Percentiles rank a stretch among this genome's conserved stretches.
phyloP scores from a whole-genome alignment of 495 filamentous ascomycete species.

The Aeminium ludgeri region DNA sequence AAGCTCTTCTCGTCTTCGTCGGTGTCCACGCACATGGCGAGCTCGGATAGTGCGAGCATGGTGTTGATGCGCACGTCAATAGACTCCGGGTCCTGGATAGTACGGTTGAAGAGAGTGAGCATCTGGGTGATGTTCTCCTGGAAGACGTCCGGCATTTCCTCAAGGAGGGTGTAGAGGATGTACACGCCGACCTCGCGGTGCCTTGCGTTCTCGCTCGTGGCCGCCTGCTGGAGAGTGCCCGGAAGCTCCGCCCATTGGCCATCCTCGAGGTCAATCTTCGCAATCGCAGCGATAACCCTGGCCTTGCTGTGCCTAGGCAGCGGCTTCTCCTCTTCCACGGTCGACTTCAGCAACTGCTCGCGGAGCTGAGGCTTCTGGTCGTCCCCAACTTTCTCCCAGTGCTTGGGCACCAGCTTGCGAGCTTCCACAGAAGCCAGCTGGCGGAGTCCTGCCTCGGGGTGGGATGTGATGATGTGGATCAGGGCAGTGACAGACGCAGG shows the following conservation, averaged over 20 bases:
- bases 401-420: slow-evolving; percentile 62
- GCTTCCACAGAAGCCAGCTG: slow-evolving; percentile 86
- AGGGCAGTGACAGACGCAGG: slow-evolving; percentile 68
- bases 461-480: slow-evolving; percentile 64
- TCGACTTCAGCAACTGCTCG: slow-evolving; percentile 63
- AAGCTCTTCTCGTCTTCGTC: slow-evolving; percentile 64
- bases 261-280: slow-evolving; percentile 68
- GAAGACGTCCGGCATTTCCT: slow-evolving; percentile 64
- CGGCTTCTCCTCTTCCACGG: slow-evolving; percentile 55
- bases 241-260: slow-evolving; percentile 76
- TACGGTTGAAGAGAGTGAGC: slow-evolving; percentile 68
- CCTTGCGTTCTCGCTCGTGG: slow-evolving; percentile 47
- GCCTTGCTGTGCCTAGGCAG: slow-evolving; percentile 73
- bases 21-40: slow-evolving; percentile 72
- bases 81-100: slow-evolving; percentile 80
- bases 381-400: slow-evolving; percentile 51
- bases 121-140: slow-evolving; percentile 59
- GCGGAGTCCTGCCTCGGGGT: slow-evolving; percentile 52
- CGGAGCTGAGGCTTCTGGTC: slow-evolving; percentile 62
- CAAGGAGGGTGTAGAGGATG: slow-evolving; percentile 79
- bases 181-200: slow-evolving; percentile 85
- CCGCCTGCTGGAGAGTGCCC: slow-evolving; percentile 53
- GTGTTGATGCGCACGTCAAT: slow-evolving; percentile 87
- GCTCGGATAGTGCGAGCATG: slow-evolving; percentile 74
- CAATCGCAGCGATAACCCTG: slow-evolving; percentile 72